phyloP scores from a whole-genome alignment of 2,329 filamentous ascomycete genomes.

The Juglanconis oblonga region DNA sequence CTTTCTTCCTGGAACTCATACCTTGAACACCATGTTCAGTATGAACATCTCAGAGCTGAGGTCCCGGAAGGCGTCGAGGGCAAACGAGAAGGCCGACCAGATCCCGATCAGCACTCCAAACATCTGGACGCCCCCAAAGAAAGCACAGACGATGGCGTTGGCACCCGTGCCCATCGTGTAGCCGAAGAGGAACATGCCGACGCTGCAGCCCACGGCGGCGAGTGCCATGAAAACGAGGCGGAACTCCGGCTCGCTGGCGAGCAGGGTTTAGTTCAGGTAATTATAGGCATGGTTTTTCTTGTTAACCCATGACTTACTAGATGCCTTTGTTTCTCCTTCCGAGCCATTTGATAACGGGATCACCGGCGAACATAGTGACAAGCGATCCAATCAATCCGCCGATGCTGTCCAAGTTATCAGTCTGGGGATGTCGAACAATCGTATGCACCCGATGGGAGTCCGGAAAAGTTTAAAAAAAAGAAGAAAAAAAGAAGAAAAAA shows the following conservation, averaged over 20 bases:
- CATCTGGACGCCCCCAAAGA: constrained; percentile 27
- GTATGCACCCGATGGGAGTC: too few species aligned
- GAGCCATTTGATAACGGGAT: constrained; percentile 35
- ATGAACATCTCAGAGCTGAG: constrained; percentile 42
- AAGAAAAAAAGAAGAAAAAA: too few species aligned
- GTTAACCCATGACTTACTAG: constrained; percentile 22
- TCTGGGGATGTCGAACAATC: too few species aligned
- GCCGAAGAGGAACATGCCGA: constrained; percentile 33
- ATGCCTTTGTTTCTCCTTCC: constrained; percentile 34
- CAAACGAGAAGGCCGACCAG: constrained; percentile 32
- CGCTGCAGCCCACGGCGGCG: constrained; percentile 25
- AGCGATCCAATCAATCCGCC: constrained; percentile 33
- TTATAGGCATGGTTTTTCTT: neutral
- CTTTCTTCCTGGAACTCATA: constrained; percentile 33
- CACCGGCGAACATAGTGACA: constrained; percentile 28
- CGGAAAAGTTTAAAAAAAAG: too few species aligned
- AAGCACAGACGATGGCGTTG: constrained; percentile 29
- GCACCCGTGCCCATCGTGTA: constrained; percentile 23
- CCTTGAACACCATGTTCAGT: constrained; percentile 40
- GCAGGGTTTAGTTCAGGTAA: neutral
- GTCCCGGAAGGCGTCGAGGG: constrained; percentile 36
- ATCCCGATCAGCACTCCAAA: constrained; percentile 26
- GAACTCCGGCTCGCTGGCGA: constrained; percentile 35
- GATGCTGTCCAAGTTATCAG: constrained; percentile 14
- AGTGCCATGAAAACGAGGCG: constrained; percentile 33